A percentile compares a stretch with the other conserved stretches of the same genome.
phyloP scores from a whole-genome alignment of 148 eudicot species.

The Vaccinium darrowii region DNA sequence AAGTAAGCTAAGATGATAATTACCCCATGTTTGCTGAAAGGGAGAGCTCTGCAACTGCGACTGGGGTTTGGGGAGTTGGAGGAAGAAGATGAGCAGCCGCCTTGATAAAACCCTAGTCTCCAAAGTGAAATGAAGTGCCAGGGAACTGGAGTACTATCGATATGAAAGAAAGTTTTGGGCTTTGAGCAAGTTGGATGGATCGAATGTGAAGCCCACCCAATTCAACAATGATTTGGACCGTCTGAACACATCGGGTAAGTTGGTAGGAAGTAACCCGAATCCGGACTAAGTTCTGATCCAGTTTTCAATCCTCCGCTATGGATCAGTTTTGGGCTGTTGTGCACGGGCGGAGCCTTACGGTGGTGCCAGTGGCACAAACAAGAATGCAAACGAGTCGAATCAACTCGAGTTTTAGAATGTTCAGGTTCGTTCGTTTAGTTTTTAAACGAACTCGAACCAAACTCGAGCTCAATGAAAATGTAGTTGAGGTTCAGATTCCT shows the following conservation, averaged over 20 bases:
- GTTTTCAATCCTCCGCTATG: background rate
- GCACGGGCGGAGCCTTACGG: too few relatives aligned
- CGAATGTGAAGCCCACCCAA: background rate
- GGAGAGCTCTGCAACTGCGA: background rate
- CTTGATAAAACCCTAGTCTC: slow-evolving; percentile 6
- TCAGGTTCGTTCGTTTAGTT: too few relatives aligned
- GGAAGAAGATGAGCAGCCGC: background rate
- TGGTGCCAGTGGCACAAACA: too few relatives aligned
- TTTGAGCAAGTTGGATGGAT: background rate
- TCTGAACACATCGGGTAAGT: background rate
- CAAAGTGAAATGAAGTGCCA: background rate
- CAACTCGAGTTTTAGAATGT: too few relatives aligned
- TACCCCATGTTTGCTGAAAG: slow-evolving; percentile 17
- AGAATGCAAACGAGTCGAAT: too few relatives aligned
- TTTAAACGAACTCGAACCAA: too few relatives aligned
- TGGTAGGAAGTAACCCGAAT: background rate
- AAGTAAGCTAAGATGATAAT: background rate
- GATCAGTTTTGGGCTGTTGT: too few relatives aligned
- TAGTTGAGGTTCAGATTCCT: too few relatives aligned
- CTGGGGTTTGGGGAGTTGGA: background rate
- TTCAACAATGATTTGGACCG: background rate
- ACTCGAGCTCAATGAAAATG: too few relatives aligned
- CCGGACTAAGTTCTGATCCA: background rate
- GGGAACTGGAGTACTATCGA: background rate
- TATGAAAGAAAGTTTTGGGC: background rate